Evolutionary conservation across 495 filamentous ascomycete genomes (phyloP).

Genomic region (Massariosphaeria phaeospora): DNA sequence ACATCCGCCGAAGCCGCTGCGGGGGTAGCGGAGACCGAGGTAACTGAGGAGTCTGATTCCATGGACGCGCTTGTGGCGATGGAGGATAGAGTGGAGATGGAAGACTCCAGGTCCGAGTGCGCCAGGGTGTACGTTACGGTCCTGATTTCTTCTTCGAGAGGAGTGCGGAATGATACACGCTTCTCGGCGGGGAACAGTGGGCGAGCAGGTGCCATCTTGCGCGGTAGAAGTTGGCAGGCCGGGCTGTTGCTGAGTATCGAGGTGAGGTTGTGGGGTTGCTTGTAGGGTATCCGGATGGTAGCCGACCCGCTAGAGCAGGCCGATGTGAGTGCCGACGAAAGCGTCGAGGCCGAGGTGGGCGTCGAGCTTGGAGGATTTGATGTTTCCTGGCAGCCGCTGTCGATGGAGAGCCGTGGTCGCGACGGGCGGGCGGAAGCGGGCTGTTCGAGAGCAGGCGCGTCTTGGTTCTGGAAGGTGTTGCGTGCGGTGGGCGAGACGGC

Average conservation of each 20-base stretch:
- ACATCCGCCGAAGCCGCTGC: neutral
- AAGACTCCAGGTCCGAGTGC: conserved; percentile 48
- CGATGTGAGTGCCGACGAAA: conserved; percentile 31
- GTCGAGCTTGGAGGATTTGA: conserved; percentile 19
- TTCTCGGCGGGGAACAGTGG: conserved; percentile 57
- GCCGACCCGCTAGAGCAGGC: conserved; percentile 33
- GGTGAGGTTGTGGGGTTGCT: conserved; percentile 35
- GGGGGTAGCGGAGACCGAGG: neutral
- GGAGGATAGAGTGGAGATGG: conserved; percentile 32
- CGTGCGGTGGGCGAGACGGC: conserved; percentile 68
- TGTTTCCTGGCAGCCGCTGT: conserved; percentile 17
- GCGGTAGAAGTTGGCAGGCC: conserved; percentile 37
- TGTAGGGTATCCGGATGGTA: conserved; percentile 36
- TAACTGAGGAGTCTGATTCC: neutral
- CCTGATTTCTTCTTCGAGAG: conserved; percentile 53
- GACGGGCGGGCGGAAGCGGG: conserved; percentile 45
- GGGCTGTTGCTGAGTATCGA: conserved; percentile 42
- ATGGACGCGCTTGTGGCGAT: conserved; percentile 7
- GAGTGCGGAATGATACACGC: conserved; percentile 50
- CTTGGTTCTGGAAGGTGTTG: conserved; percentile 80
- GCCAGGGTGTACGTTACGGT: conserved; percentile 50
- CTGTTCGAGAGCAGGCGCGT: conserved; percentile 69
- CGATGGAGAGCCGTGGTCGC: conserved; percentile 39
- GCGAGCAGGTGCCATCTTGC: conserved; percentile 41
- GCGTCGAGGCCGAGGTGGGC: conserved; percentile 30